Evolutionary conservation across 441 rosid species (phyloP), one percentile per base, ranked within the genome.

Genomic region (Biscutella laevigata): DNA sequence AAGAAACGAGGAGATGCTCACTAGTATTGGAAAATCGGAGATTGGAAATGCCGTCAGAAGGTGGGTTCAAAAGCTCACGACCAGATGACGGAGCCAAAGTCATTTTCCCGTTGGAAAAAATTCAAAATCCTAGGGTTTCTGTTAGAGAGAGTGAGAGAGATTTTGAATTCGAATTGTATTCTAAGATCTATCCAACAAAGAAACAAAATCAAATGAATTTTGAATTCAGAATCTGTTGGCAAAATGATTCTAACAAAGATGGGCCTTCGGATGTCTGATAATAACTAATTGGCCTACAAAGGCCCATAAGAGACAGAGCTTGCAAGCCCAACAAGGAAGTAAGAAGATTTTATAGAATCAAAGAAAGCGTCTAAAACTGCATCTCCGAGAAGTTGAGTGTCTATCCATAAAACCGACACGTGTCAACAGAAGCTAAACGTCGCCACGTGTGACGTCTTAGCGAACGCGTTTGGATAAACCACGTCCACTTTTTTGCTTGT

Each of bases 1-100:
- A 91, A 50, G 98, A 91, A 49, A 91, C 96, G 67, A 91, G 98
- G 28, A 91, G 84, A 76, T 82, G 86, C 51, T 91, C 96, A 70
- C 94, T 88, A 68, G 81, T 91, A 61, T 91, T 88, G 35, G 98
- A 91, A 73, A 85, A 91, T 12, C 94, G 88, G 40, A 91, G 84
- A 78, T 88, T 91, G 6, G 98, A 85, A 72, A 91, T 87, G 53
- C 96, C 96, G 71, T 91, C 95, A 22, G 78, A 53, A 10, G 95
- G 95, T 7, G 96, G 96, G 26, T 71, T 80, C 4, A 72, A 62
- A 50, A 91, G 91, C 75, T 88, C 94, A n/a, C 87, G 83, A 25
- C 94, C 95, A 47, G 84, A 68, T 57, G 84, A 73, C 52, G 78
- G 82, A 51, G 63, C 81, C 55, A 70, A 26, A 44, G 79, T 55